phyloP scores from a whole-genome alignment of 2,329 filamentous ascomycete genomes.

The Pleoardoris graminearum region DNA sequence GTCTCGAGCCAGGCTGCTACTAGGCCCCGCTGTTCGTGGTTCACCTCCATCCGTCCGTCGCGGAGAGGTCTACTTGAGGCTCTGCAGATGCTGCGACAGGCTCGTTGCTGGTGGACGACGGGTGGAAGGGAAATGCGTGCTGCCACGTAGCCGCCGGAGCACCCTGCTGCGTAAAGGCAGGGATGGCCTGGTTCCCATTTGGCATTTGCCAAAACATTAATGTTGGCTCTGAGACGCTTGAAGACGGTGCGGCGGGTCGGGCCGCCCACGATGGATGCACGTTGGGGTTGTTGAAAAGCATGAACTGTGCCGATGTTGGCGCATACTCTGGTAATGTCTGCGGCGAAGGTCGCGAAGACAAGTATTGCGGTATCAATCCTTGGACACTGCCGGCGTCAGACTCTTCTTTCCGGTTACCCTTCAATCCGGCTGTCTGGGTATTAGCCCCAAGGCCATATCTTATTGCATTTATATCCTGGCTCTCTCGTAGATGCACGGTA shows the following conservation, averaged over 20 bases:
- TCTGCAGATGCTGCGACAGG: not conserved
- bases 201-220: conserved; percentile 11
- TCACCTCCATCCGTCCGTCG: not conserved
- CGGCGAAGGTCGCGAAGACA: conserved; percentile 4
- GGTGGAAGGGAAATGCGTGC: conserved; percentile 8
- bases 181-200: not conserved
- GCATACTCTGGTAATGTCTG: conserved; percentile 11
- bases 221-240: conserved; percentile 14
- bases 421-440: not conserved
- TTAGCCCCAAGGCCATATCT: not conserved
- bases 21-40: not conserved
- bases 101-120: not conserved
- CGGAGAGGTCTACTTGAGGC: conserved; percentile 1
- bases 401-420: not conserved
- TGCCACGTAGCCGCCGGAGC: conserved; percentile 10
- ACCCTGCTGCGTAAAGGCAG: conserved; percentile 2
- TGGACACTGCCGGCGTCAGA: not conserved
- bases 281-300: conserved; percentile 10
- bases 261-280: conserved; percentile 23
- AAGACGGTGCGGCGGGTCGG: conserved; percentile 18
- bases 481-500: not conserved
- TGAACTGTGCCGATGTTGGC: conserved; percentile 4
- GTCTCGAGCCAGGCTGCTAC: not conserved
- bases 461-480: not conserved
- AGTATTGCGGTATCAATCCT: not conserved